Base-by-base conservation (phyloP, 345 rosid species). In the Lumnitzera racemosa region DNA sequence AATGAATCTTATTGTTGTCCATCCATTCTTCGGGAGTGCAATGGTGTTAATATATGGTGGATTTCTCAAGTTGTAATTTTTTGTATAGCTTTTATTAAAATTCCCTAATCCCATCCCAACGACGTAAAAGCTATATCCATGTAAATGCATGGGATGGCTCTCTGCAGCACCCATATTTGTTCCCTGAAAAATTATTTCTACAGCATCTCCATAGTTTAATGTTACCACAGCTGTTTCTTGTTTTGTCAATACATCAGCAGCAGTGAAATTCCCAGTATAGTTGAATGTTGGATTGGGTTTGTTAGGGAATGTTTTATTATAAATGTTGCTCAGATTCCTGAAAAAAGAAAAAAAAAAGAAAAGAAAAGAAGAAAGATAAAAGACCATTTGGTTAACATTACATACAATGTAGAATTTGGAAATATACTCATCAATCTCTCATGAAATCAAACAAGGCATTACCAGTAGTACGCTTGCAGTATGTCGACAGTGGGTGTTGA, bases 81-180 rank as follows among this genome's bases (percentile, higher is more conserved):
- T n/a, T 3, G 78, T 73, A 46, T 62, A 58, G 3, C 20, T 24
- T 2, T 57, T 48, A 60, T 76, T 50, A 57, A 73, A 80, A 49
- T 76, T 76, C 43, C 81, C 84, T 1, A 16, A 5, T 1, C 73
- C 79, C 10, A 29, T 56, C 1, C 84, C 84, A 9, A 80, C 81
- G 55, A 80, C 52, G 62, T 70, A 79, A 72, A 79, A 76, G 69
- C 74, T 76, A 41, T 41, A 68, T 1, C 80, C 83, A 36, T 80
- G 84, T 1, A 76, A 43, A 64, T 80, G 84, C 67, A 80, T 68
- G 0, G 84, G 84, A 62, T 80, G 84, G 56, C 66, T 69, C 24
- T 47, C 63, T 2, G 70, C 56, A 3, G 69, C 62, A 0, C 63
- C 50, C 0, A 77, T 29, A 47, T 74, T 74, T 4, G 84, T 80